phyloP scores from a whole-genome alignment of 2,329 filamentous ascomycete genomes.

The Pestalotiopsis sp. region DNA sequence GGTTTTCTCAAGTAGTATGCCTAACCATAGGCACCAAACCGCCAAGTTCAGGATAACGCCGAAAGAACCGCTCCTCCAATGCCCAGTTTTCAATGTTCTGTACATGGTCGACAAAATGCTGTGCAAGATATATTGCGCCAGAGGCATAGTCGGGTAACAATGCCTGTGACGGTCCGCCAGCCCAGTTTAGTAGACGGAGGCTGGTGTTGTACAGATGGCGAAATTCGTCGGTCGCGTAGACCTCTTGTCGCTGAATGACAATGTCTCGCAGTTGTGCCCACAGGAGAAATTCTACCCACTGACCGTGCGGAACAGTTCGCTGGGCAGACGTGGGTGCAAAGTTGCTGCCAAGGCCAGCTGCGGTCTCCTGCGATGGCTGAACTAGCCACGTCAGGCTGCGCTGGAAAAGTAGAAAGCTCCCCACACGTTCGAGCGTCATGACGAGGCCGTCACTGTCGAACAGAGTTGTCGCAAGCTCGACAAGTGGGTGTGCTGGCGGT shows the following conservation, averaged over 20 bases:
- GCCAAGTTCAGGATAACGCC: slow-evolving; percentile 30
- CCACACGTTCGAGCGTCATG: slow-evolving; percentile 34
- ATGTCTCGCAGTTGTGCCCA: slow-evolving; percentile 37
- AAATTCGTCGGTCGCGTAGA: slow-evolving; percentile 41
- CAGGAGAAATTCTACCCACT: slow-evolving; percentile 36
- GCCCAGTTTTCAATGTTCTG: slow-evolving; percentile 29
- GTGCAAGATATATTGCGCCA: slow-evolving; percentile 27
- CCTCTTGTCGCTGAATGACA: slow-evolving; percentile 35
- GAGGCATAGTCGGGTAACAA: slow-evolving; percentile 27
- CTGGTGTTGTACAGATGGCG: slow-evolving; percentile 34
- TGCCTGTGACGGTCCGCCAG: slow-evolving; percentile 25
- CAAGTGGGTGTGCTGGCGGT: slow-evolving; percentile 28
- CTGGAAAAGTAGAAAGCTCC: slow-evolving; percentile 34
- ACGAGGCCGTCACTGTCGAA: slow-evolving; percentile 30
- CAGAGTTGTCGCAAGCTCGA: slow-evolving; percentile 32
- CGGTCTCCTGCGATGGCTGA: slow-evolving; percentile 34
- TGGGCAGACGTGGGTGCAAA: slow-evolving; percentile 31
- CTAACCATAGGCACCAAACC: slow-evolving; percentile 20
- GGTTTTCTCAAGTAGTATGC: background rate
- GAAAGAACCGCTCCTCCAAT: slow-evolving; percentile 25
- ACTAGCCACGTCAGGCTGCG: slow-evolving; percentile 31
- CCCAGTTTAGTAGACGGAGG: slow-evolving; percentile 38
- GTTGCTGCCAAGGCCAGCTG: slow-evolving; percentile 22
- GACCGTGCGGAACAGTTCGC: slow-evolving; percentile 28
- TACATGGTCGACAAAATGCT: slow-evolving; percentile 26